Base-by-base conservation (phyloP, 2,329 filamentous ascomycete genomes). In the Aspergillus terreus region DNA sequence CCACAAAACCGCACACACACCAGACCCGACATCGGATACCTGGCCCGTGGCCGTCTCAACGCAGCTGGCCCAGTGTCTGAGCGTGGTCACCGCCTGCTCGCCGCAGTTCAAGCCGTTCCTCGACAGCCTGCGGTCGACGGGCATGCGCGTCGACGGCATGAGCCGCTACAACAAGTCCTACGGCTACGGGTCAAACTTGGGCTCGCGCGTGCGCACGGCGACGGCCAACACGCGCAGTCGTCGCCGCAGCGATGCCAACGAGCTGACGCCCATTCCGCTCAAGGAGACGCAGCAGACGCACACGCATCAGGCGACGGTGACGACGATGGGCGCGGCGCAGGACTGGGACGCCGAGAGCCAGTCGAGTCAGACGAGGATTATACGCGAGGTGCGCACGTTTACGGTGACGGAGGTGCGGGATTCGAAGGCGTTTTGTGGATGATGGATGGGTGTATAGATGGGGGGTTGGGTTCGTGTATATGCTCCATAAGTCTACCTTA, bases 51-150 rank as follows among this genome's bases (percentile, higher is more conserved):
- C 48, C 1, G 40, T 66, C 14, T 52, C 51, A 1, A 56, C 56
- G 1, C 55, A 62, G 42, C 44, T 61, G 35, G 47, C 56, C 3
- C 62, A 63, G 47, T 51, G 47, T 14, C 40, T 66, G n/a, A 65
- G 63, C 49, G 65, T 68, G 7, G 50, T 67, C 19, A 65, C 63
- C 5, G 58, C 64, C 3, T 67, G 65, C 23, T 54, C 63, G 5
- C 63, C 65, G 2, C 64, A 67, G 38, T 63, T 68, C 52, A 68
- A 67, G 19, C 62, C 62, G 0, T 65, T 68, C 49, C 50, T 68
- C n/a, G 59, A 64, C 15, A 63, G 56, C 10, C 57, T 68, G 6
- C 63, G 60, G 23, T 66, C 65, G 14, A 59, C 61, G 2, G 63
- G 64, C 33, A 64, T 68, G 62, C 53, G 57, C 3, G 43, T 65